Evolutionary conservation across 2,329 filamentous ascomycete species (phyloP).

Genomic region (Fusarium transvaalense): DNA sequence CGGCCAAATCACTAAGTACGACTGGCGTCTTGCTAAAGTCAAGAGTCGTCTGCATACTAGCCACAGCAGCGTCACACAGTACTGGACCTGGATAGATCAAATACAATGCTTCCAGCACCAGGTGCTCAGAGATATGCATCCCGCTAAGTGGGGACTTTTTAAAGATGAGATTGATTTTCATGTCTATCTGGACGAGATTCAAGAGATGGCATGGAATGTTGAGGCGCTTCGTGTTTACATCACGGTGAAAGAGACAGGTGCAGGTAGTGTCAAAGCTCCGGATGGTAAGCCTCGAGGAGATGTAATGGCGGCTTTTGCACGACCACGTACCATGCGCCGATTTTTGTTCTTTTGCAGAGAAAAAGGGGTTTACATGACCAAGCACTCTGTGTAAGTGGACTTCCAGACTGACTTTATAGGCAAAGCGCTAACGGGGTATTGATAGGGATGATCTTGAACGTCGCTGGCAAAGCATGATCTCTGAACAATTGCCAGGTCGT

Average conservation of each 20-base stretch:
- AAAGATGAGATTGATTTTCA: slow-evolving; percentile 65
- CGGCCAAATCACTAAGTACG: slow-evolving; percentile 59
- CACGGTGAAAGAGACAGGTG: slow-evolving; percentile 51
- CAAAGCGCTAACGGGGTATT: slow-evolving; percentile 31
- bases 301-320: slow-evolving; percentile 65
- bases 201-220: slow-evolving; percentile 59
- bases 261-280: slow-evolving; percentile 43
- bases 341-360: slow-evolving; percentile 63
- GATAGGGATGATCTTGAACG: slow-evolving; percentile 54
- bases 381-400: slow-evolving; percentile 57
- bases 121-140: slow-evolving; percentile 60
- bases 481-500: slow-evolving; percentile 50
- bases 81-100: slow-evolving; percentile 65
- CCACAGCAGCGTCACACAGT: slow-evolving; percentile 64
- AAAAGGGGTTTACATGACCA: slow-evolving; percentile 58
- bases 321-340: slow-evolving; percentile 64
- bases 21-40: slow-evolving; percentile 67
- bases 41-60: slow-evolving; percentile 63
- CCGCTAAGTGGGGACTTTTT: slow-evolving; percentile 63
- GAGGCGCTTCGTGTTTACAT: slow-evolving; percentile 59
- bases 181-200: slow-evolving; percentile 61
- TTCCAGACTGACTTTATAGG: not conserved
- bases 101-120: slow-evolving; percentile 64
- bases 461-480: slow-evolving; percentile 54
- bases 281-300: slow-evolving; percentile 58